These are phyloP conservation scores for Mycena amicta DNA, from an alignment of 768 basidiomycete genomes.

Conservation along the genomic window DNA sequence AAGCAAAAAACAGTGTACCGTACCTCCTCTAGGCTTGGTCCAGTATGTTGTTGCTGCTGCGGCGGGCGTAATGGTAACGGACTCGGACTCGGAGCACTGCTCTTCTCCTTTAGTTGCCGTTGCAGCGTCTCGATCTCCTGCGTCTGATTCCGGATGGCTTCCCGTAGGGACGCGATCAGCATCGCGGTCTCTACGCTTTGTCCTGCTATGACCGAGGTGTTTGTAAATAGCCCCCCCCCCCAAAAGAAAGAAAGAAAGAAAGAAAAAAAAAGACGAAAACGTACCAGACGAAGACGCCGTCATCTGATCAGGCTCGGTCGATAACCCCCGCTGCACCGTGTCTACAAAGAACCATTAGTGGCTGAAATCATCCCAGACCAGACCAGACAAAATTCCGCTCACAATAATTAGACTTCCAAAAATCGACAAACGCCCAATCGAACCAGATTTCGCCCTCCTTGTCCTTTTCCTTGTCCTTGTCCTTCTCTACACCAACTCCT, in stretches of 20 bases:
- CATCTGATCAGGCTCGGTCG: constrained; percentile 66
- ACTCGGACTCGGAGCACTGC: constrained; percentile 15
- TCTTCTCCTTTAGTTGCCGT: constrained; percentile 52
- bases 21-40: constrained; percentile 25
- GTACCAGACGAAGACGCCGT: constrained; percentile 56
- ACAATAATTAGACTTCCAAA: constrained; percentile 99
- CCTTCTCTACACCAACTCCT: constrained; percentile 34
- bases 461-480: constrained; percentile 31
- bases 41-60: neutral
- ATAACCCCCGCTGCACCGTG: constrained; percentile 74
- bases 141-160: constrained; percentile 81
- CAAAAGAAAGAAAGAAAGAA: neutral
- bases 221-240: neutral
- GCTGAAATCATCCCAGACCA: neutral
- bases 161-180: constrained; percentile 81
- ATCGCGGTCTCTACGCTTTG: constrained; percentile 77
- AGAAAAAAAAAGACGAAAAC: constrained; percentile 47
- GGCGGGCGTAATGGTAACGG: too few species aligned
- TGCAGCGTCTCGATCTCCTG: constrained; percentile 75
- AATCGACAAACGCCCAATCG: constrained; percentile 97
- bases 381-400: constrained; percentile 38
- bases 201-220: constrained; percentile 39
- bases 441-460: constrained; percentile 93
- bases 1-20: neutral
- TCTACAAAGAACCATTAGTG: constrained; percentile 42